phyloP scores from a whole-genome alignment of 352 stramenopile genomes.

The Pythium plurisporium region DNA sequence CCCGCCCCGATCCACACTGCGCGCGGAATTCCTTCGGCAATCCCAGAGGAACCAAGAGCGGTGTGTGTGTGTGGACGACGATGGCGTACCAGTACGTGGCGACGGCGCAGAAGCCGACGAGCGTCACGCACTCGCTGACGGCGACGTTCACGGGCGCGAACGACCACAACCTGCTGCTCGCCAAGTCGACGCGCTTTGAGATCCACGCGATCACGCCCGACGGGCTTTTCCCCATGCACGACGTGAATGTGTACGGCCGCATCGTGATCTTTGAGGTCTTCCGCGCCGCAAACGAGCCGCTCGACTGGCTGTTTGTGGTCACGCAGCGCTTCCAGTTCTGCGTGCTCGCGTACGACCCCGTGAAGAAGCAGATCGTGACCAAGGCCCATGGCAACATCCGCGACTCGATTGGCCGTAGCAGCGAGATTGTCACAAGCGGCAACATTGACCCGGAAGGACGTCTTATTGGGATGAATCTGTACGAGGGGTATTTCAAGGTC shows the following conservation, averaged over 20 bases:
- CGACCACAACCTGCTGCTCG: conserved; percentile 89
- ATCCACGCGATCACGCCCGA: conserved; percentile 84
- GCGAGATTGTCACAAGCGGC: conserved; percentile 83
- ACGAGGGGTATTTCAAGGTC: conserved; percentile 90
- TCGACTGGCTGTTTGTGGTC: conserved; percentile 87
- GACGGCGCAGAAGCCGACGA: conserved; percentile 91
- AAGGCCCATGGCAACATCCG: conserved; percentile 84
- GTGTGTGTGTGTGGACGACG: background rate
- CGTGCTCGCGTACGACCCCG: conserved; percentile 78
- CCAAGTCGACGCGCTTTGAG: conserved; percentile 88
- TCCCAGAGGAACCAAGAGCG: background rate
- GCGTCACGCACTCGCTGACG: conserved; percentile 91
- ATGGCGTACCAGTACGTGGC: conserved; percentile 93
- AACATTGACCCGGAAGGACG: conserved; percentile 86
- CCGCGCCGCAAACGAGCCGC: conserved; percentile 57
- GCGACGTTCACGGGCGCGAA: conserved; percentile 82
- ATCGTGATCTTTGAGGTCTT: conserved; percentile 88
- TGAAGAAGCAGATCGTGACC: conserved; percentile 69
- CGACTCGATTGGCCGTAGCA: conserved; percentile 83
- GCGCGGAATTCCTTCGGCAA: background rate
- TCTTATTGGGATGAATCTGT: conserved; percentile 90
- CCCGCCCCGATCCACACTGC: background rate
- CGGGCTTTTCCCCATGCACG: conserved; percentile 79
- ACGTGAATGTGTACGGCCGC: conserved; percentile 83
- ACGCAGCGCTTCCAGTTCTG: conserved; percentile 91